Base-by-base conservation (phyloP, 345 rosid genomes). In the Gossypium thurberi region DNA sequence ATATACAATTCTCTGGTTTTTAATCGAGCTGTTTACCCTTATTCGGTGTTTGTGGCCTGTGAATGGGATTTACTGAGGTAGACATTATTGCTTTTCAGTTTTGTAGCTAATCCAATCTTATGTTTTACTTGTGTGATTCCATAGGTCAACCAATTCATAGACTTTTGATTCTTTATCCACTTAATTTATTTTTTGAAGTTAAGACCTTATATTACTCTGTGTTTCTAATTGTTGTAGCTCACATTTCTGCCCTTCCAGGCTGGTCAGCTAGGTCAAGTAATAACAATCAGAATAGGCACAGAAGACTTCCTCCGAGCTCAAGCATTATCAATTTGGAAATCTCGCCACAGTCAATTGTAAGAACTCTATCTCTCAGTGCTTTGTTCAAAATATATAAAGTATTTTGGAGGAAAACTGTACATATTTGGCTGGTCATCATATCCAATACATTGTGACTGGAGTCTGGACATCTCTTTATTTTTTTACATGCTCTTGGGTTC, bases 311-410 rank as follows among this genome's bases (percentile, higher is more conserved):
- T n/a, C 70, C 84, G 17, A 80, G 55, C 69, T 67, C 74, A 64
- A 28, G 81, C 10, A n/a, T 80, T 25, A 81, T 87, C 52, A 87
- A 87, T 80, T 76, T 90, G 87, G 92, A 88, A 63, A 73, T 85
- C 80, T 72, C 79, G 23, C 15, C 77, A 65, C 74, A 74, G 76
- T 26, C 85, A 23, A 42, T 2, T 77, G 92, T 88, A 90, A 76
- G 42, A 55, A 44, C 62, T 67, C 46, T 61, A 42, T 60, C 37
- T 70, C 65, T 57, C 51, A 9, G 8, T 57, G 52, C 18, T 50
- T 74, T 48, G 11, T 25, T 65, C 25, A 51, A 26, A 15, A n/a
- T 42, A 17, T 67, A 4, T 69, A 28, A 48, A 14, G 4, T 67
- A 52, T 3, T 51, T 37, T 18, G 20, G 42, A 26, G 62, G 56